These are phyloP conservation scores for Eimeria necatrix DNA, from an alignment of 169 alveolate genomes.

Conservation along the genomic window DNA sequence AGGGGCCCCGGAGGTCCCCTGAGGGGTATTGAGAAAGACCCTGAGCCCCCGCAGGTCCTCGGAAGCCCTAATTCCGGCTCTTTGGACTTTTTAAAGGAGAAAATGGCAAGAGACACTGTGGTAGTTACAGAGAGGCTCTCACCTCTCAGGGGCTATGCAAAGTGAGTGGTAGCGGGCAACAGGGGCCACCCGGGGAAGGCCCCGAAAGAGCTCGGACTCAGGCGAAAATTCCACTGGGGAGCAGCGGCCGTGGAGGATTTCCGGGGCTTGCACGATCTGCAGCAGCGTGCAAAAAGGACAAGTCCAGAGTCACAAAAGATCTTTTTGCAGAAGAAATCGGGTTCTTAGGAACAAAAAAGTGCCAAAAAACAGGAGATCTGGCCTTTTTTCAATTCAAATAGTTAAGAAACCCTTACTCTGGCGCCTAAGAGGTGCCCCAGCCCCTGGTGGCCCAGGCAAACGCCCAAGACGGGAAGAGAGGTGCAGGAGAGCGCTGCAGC, in stretches of 20 bases:
- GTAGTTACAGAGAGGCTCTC: not conserved
- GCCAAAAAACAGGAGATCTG: not conserved
- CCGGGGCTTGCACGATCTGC: conserved; percentile 66
- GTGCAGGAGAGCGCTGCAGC: not conserved
- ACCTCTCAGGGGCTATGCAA: conserved; percentile 31
- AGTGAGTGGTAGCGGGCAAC: conserved; percentile 80
- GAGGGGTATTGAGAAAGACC: too few species aligned
- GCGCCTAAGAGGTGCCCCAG: conserved; percentile 77
- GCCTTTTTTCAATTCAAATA: not conserved
- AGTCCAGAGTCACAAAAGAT: not conserved
- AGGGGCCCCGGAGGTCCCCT: too few species aligned
- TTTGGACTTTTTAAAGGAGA: too few species aligned
- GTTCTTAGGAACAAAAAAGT: not conserved
- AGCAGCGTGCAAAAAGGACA: not conserved
- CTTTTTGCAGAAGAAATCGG: not conserved
- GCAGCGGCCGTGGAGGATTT: conserved; percentile 73
- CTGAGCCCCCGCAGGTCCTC: too few species aligned
- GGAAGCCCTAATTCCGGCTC: too few species aligned
- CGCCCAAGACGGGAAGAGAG: conserved; percentile 75
- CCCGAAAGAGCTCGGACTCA: conserved; percentile 46
- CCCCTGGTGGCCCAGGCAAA: conserved; percentile 84
- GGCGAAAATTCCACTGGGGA: conserved; percentile 20
- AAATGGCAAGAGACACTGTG: too few species aligned
- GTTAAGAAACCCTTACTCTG: not conserved
- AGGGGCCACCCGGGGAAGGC: not conserved